These are phyloP conservation scores for Ascochyta pisi DNA, from an alignment of 2,329 filamentous ascomycete species.

Conservation along the genomic window DNA sequence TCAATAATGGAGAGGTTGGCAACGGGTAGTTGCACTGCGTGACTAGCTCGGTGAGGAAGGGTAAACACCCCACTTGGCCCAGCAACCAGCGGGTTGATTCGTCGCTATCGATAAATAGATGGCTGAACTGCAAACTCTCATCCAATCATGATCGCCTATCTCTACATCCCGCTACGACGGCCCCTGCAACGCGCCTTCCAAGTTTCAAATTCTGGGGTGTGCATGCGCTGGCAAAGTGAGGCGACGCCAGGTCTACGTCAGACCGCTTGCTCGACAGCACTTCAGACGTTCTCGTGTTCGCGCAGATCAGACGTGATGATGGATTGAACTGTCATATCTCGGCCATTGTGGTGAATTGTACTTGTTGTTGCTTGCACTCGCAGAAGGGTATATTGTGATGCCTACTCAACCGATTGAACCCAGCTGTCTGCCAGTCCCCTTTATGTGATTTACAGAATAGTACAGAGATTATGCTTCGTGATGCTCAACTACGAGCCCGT, in stretches of 20 bases:
- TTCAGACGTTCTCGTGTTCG: no score
- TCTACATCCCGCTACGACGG: constrained; percentile 12
- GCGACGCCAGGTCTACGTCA: constrained; percentile 18
- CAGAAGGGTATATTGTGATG: neutral
- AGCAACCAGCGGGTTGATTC: constrained; percentile 29
- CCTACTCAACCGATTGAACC: neutral
- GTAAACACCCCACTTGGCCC: constrained; percentile 31
- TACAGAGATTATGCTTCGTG: neutral
- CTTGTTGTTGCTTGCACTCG: neutral
- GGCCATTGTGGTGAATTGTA: neutral
- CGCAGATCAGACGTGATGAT: no score
- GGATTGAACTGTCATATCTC: neutral
- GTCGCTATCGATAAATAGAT: constrained; percentile 28
- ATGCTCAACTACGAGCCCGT: neutral
- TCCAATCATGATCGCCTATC: constrained; percentile 23
- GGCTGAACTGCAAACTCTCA: constrained; percentile 24
- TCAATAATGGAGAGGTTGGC: constrained; percentile 22
- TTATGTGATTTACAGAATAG: neutral
- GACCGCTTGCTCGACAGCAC: constrained; percentile 9
- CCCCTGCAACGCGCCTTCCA: constrained; percentile 14
- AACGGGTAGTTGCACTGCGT: constrained; percentile 30
- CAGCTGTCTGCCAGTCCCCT: no score
- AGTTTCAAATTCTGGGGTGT: constrained; percentile 13
- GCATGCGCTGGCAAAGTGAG: constrained; percentile 15
- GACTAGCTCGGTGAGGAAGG: constrained; percentile 29